Conservation (phyloP, 352 stramenopile genomes). For the Phytopythium montanum region DNA sequence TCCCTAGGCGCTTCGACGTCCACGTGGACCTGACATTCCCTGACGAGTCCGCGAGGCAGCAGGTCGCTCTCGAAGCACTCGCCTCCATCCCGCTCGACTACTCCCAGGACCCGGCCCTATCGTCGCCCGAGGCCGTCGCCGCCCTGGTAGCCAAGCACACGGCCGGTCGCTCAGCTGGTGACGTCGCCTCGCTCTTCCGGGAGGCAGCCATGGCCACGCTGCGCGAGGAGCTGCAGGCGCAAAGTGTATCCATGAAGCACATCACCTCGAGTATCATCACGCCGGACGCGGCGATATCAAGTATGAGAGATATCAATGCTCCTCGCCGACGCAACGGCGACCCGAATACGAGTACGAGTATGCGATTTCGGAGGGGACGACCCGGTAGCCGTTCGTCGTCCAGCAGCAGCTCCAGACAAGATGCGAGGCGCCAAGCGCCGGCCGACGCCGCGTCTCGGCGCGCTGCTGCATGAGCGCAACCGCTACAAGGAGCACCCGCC, state of each 20-base stretch:
- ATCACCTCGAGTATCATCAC: conserved; percentile 26
- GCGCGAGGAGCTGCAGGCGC: conserved; percentile 46
- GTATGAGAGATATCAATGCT: conserved; percentile 11
- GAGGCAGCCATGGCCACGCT: conserved; percentile 78
- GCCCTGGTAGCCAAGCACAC: conserved; percentile 52
- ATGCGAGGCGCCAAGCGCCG: conserved; percentile 50
- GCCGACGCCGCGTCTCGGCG: conserved; percentile 58
- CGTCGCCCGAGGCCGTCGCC: conserved; percentile 32
- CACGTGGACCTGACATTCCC: conserved; percentile 69
- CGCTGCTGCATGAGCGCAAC: conserved; percentile 66
- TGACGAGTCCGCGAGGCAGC: conserved; percentile 39
- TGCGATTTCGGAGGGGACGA: conserved; percentile 12
- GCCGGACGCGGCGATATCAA: conserved; percentile 10
- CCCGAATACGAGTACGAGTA: conserved; percentile 10
- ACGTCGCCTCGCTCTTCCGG: conserved; percentile 62
- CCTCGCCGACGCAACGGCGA: conserved; percentile 11
- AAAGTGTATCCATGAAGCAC: conserved; percentile 35
- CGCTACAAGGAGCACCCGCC: conserved; percentile 63
- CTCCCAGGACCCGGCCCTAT: conserved; percentile 22
- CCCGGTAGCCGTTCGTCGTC: not conserved
- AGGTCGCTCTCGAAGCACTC: conserved; percentile 51
- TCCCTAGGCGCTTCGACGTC: conserved; percentile 71
- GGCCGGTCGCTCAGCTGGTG: conserved; percentile 43
- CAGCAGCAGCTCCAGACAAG: not conserved
- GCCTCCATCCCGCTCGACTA: conserved; percentile 56